phyloP scores from a whole-genome alignment of 306 rosid genomes.

The Inga leiocalycina region DNA sequence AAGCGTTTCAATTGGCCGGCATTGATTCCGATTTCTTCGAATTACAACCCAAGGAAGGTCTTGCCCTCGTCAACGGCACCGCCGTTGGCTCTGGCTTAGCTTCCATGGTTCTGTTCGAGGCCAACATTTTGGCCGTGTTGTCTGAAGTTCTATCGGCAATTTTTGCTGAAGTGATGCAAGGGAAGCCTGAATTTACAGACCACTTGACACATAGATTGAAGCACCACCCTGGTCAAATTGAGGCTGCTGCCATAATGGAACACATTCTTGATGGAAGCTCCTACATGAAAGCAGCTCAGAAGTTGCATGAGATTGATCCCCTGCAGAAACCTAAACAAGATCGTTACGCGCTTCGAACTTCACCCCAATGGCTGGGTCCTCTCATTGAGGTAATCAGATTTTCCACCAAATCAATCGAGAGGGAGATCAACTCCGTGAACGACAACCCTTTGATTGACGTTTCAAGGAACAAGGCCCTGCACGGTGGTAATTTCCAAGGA shows the following conservation, averaged over 20 bases:
- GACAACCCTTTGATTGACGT: slow-evolving; percentile 95
- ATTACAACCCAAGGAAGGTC: slow-evolving; percentile 91
- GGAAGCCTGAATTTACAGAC: slow-evolving; percentile 91
- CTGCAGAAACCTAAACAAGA: slow-evolving; percentile 88
- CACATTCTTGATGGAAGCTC: slow-evolving; percentile 88
- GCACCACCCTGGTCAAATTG: slow-evolving; percentile 97
- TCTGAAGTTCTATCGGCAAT: slow-evolving; percentile 77
- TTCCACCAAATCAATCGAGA: slow-evolving; percentile 84
- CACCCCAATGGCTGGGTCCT: slow-evolving; percentile 98
- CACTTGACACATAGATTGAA: slow-evolving; percentile 86
- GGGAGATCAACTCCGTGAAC: slow-evolving; percentile 89
- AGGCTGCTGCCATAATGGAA: slow-evolving; percentile 97
- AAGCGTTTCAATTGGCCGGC: slow-evolving; percentile 63
- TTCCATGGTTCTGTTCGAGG: slow-evolving; percentile 79
- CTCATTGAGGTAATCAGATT: slow-evolving; percentile 79
- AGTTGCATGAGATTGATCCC: slow-evolving; percentile 80
- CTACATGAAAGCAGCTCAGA: slow-evolving; percentile 67
- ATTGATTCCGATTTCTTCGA: slow-evolving; percentile 72
- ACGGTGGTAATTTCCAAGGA: slow-evolving; percentile 96
- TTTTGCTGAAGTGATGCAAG: slow-evolving; percentile 88
- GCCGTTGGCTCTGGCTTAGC: slow-evolving; percentile 96
- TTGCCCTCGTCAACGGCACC: slow-evolving; percentile 90
- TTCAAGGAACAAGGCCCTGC: slow-evolving; percentile 87
- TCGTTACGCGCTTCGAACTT: slow-evolving; percentile 82
- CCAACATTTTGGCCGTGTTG: slow-evolving; percentile 64